Evolutionary conservation across 371 early-diverging fungal genomes (phyloP).

Genomic region (Haplosporangium sp.): DNA sequence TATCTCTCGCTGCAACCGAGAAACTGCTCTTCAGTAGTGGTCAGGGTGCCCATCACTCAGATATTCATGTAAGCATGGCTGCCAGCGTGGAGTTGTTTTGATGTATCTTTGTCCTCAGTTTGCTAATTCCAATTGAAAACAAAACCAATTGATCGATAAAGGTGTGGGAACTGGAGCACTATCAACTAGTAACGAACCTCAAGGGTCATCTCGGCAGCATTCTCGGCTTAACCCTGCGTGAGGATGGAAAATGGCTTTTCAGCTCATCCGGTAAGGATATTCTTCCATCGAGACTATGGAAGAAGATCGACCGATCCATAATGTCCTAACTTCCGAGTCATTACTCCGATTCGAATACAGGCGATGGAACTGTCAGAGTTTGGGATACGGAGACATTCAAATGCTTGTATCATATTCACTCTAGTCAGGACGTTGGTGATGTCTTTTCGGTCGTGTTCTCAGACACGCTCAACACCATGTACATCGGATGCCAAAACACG

Average conservation of each 20-base stretch:
- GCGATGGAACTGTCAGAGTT: conserved; percentile 77
- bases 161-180: conserved; percentile 81
- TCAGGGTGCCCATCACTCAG: conserved; percentile 64
- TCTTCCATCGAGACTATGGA: background rate
- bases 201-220: conserved; percentile 79
- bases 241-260: conserved; percentile 67
- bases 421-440: conserved; percentile 82
- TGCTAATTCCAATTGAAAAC: background rate
- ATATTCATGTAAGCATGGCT: conserved; percentile 43
- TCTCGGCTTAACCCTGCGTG: conserved; percentile 69
- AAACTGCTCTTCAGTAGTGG: conserved; percentile 78
- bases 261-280: conserved; percentile 72
- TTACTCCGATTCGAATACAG: conserved; percentile 28
- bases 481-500: conserved; percentile 85
- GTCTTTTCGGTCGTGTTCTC: conserved; percentile 78
- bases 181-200: conserved; percentile 65
- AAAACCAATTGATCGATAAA: conserved; percentile 17
- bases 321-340: background rate
- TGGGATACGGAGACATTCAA: conserved; percentile 76
- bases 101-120: background rate
- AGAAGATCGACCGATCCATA: background rate
- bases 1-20: conserved; percentile 72
- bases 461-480: conserved; percentile 62
- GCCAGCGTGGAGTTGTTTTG: too few species aligned
- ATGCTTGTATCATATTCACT: conserved; percentile 74